phyloP scores from a whole-genome alignment of 768 basidiomycete species.

The Kwoniella mangroviensis region DNA sequence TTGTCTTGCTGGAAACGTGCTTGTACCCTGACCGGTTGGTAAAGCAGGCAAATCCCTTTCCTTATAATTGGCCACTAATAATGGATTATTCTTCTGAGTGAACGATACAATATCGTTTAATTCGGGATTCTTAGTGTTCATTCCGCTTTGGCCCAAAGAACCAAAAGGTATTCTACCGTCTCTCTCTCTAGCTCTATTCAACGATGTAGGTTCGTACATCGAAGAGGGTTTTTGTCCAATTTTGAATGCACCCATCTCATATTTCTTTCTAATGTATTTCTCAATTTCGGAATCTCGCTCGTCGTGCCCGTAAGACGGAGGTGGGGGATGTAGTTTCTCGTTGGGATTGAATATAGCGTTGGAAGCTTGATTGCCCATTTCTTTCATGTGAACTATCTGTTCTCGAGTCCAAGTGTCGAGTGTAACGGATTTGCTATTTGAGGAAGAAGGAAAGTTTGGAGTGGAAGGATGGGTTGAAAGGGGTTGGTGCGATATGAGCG shows the following conservation, averaged over 20 bases:
- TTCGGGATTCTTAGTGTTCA: conserved; percentile 45
- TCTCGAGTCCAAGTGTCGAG: conserved; percentile 65
- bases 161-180: conserved; percentile 26
- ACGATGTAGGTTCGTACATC: conserved; percentile 32
- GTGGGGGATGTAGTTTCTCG: conserved; percentile 74
- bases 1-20: conserved; percentile 10
- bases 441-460: neutral
- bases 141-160: neutral
- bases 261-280: conserved; percentile 80
- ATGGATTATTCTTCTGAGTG: neutral
- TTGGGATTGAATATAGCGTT: conserved; percentile 83
- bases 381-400: conserved; percentile 65
- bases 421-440: conserved; percentile 81
- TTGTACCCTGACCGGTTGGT: conserved; percentile 16
- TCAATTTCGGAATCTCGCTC: conserved; percentile 85
- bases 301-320: conserved; percentile 73
- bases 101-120: conserved; percentile 43
- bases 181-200: conserved; percentile 39
- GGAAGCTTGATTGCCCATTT: conserved; percentile 78
- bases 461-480: neutral
- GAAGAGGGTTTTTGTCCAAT: conserved; percentile 16
- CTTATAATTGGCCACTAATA: neutral
- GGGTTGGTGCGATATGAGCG: neutral
- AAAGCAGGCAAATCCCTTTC: conserved; percentile 48
- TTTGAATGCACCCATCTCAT: conserved; percentile 52